Evolutionary conservation across 164 flowering plant genomes (phyloP), one percentile per base, ranked within the genome.

Genomic region (Vitis rupestris): DNA sequence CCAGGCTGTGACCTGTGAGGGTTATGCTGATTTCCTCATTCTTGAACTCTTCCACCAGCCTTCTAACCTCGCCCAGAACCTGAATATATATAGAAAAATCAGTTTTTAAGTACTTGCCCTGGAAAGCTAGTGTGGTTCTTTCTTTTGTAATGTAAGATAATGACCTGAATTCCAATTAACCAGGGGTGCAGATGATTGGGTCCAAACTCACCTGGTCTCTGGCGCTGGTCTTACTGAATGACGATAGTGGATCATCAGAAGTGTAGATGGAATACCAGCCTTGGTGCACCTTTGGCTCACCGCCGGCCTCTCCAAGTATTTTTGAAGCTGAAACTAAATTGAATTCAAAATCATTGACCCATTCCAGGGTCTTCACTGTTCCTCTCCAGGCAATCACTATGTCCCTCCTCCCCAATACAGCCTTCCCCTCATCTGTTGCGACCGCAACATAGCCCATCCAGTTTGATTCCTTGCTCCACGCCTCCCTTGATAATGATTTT

Each of bases 1-100:
- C 98, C 59, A 94, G 73, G 80, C 97, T 94, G 82, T 88, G 93
- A 2, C 90, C 90, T 0, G 82, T 76, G 7, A 82, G 59, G 0
- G 86, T 84, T 59, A 88, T 82, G 86, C 93, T 88, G 27, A 80
- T 75, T 52, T 87, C 88, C 65, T 87, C 89, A 9, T 79, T 47
- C 68, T 84, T 79, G 81, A 63, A 86, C 55, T 68, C 12, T 50
- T 87, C 90, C 50, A 88, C 85, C 4, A 94, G 77, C 59, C 91
- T 88, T 52, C 64, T 75, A 1, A 94, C 78, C 78, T 92, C 97
- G 0, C 15, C 31, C 8, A 89, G 56, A 51, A 91, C 92, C 97
- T 92, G 78, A 17, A 6, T 2, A 47, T 53, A 0, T 12, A 63
- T 0, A 30, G 51, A 30, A n/a, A 27, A 61, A 52, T 5, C 16